phyloP scores from a whole-genome alignment of 2,329 filamentous ascomycete genomes.

The Calonectria pauciramosa region DNA sequence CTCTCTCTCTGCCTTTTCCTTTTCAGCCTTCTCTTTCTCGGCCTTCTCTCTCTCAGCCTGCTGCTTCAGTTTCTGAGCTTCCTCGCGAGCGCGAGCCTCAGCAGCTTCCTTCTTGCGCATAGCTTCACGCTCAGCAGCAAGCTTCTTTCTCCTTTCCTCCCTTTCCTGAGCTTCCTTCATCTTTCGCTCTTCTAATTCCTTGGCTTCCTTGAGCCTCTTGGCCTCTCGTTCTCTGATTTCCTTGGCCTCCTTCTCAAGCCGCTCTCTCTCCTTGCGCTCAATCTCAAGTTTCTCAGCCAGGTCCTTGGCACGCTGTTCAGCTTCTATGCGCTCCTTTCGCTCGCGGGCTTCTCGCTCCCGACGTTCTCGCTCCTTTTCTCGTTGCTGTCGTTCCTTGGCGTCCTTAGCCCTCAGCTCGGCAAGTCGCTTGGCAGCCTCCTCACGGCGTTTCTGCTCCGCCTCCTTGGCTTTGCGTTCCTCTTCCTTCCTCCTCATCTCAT shows the following conservation, averaged over 20 bases:
- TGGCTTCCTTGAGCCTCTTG: constrained; percentile 44
- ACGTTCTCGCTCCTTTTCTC: constrained; percentile 55
- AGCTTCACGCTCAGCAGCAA: constrained; percentile 52
- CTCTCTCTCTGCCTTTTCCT: constrained; percentile 45
- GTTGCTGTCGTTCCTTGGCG: constrained; percentile 60
- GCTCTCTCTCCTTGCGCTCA: constrained; percentile 57
- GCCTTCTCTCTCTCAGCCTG: constrained; percentile 42
- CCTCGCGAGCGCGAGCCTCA: constrained; percentile 39
- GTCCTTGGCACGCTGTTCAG: constrained; percentile 46
- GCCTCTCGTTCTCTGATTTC: constrained; percentile 51
- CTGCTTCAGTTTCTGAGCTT: constrained; percentile 54
- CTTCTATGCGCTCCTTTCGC: constrained; percentile 45
- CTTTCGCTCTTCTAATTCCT: constrained; percentile 44
- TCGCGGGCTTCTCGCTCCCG: constrained; percentile 52
- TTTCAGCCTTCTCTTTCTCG: constrained; percentile 57
- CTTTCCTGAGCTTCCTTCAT: constrained; percentile 50
- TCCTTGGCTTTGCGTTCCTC: constrained; percentile 74
- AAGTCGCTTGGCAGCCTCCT: constrained; percentile 66
- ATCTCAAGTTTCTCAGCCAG: constrained; percentile 54
- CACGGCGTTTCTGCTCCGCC: constrained; percentile 71
- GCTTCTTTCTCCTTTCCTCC: constrained; percentile 53
- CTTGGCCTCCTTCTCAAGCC: constrained; percentile 59
- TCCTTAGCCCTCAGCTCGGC: constrained; percentile 71
- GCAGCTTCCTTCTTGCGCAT: constrained; percentile 45
- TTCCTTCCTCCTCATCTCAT: constrained; percentile 74